Evolutionary conservation across 495 filamentous ascomycete genomes (phyloP).

Genomic region (Tuber magnatum): DNA sequence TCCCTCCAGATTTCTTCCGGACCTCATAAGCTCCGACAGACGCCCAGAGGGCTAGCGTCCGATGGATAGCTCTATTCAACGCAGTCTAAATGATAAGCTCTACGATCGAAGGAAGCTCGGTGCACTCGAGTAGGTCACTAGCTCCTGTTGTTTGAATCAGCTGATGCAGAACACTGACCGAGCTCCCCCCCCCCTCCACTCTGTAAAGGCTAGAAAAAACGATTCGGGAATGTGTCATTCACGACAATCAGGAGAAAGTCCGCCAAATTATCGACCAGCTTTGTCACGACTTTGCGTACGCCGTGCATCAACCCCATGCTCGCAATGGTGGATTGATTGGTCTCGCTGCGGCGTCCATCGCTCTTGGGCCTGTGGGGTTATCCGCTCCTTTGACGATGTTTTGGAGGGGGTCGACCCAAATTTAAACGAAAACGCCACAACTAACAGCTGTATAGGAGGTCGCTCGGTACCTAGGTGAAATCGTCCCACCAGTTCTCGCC

Average conservation of each 20-base stretch:
- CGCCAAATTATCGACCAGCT: slow-evolving; percentile 86
- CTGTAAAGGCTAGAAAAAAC: slow-evolving; percentile 69
- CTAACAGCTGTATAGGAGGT: slow-evolving; percentile 61
- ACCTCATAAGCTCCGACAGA: neutral
- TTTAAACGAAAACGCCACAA: neutral
- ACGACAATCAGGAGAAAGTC: slow-evolving; percentile 68
- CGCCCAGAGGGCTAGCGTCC: neutral
- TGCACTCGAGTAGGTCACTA: slow-evolving; percentile 75
- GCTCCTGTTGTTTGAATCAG: slow-evolving; percentile 14
- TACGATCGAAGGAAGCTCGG: slow-evolving; percentile 97
- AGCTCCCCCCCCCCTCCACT: slow-evolving; percentile 6
- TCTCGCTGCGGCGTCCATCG: slow-evolving; percentile 91
- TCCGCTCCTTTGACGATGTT: neutral
- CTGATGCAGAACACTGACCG: slow-evolving; percentile 21
- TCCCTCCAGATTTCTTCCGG: neutral
- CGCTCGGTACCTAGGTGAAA: slow-evolving; percentile 79
- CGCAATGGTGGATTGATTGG: slow-evolving; percentile 95
- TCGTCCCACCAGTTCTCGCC: slow-evolving; percentile 94
- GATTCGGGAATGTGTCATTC: slow-evolving; percentile 74
- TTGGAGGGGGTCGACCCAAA: neutral
- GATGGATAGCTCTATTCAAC: slow-evolving; percentile 87
- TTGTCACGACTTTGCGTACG: slow-evolving; percentile 95
- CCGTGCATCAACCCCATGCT: slow-evolving; percentile 94
- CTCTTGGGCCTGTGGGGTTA: slow-evolving; percentile 70
- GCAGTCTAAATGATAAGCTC: slow-evolving; percentile 91